These are phyloP conservation scores for Vitis rupestris DNA, from an alignment of 164 flowering plant species.

Conservation along the genomic window DNA sequence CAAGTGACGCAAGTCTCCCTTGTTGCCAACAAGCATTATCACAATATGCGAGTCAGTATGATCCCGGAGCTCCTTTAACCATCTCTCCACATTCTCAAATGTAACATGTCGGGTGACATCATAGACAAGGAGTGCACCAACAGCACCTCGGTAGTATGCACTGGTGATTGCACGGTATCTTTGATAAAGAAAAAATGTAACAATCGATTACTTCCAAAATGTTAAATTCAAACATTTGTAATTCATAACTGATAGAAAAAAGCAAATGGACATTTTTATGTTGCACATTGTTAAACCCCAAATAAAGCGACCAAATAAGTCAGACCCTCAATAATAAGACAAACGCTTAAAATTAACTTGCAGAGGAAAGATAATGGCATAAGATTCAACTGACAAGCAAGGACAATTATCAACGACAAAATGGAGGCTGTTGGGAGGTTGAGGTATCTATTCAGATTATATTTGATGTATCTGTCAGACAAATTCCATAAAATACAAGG, in stretches of 20 bases:
- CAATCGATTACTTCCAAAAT: not conserved
- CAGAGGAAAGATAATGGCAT: no score
- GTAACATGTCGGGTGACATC: slow-evolving; percentile 50
- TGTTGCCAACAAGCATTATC: slow-evolving; percentile 54
- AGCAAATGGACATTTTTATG: no score
- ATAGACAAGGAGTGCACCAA: slow-evolving; percentile 51
- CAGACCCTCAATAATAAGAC: no score
- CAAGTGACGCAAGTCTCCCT: slow-evolving; percentile 50
- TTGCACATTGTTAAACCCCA: no score
- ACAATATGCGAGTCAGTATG: slow-evolving; percentile 51
- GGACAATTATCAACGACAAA: no score
- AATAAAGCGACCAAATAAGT: no score
- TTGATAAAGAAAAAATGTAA: not conserved
- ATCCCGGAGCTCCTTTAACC: slow-evolving; percentile 48
- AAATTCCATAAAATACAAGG: no score
- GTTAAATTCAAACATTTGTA: not conserved
- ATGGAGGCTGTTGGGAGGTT: no score
- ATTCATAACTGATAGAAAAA: not conserved
- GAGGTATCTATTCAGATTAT: no score
- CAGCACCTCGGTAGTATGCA: slow-evolving; percentile 58
- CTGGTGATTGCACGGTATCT: slow-evolving; percentile 55
- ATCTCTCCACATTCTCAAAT: slow-evolving; percentile 54
- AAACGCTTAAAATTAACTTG: no score
- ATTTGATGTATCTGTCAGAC: no score
- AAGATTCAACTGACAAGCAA: no score